These are phyloP conservation scores for Fusarium sp. DNA, from an alignment of 2,329 filamentous ascomycete species.

Conservation along the genomic window DNA sequence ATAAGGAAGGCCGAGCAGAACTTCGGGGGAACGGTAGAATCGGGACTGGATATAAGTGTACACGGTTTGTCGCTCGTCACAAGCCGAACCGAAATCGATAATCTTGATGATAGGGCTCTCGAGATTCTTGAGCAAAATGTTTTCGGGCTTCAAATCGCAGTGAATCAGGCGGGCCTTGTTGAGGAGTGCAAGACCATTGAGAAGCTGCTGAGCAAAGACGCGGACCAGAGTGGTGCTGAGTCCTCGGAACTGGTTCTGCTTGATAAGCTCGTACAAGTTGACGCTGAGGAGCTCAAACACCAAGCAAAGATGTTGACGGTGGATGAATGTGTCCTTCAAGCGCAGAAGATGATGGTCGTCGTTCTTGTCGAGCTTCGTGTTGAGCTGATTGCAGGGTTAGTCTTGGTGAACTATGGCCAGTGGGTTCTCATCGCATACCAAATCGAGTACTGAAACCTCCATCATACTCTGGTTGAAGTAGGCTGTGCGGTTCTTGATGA, in stretches of 20 bases:
- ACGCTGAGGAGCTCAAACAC: slow-evolving; percentile 97
- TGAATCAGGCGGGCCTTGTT: slow-evolving; percentile 98
- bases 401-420: background rate
- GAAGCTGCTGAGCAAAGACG: slow-evolving; percentile 95
- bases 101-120: slow-evolving; percentile 99
- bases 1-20: slow-evolving; percentile 93
- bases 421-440: slow-evolving; percentile 68
- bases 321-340: slow-evolving; percentile 97
- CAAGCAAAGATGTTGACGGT: slow-evolving; percentile 94
- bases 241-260: slow-evolving; percentile 98
- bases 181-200: slow-evolving; percentile 90
- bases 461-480: slow-evolving; percentile 99
- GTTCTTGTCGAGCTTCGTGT: slow-evolving; percentile 99
- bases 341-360: slow-evolving; percentile 96
- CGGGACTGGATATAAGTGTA: slow-evolving; percentile 99
- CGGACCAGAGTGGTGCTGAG: slow-evolving; percentile 96
- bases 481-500: slow-evolving; percentile 98
- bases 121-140: slow-evolving; percentile 96
- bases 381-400: slow-evolving; percentile 71
- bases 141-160: slow-evolving; percentile 98
- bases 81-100: slow-evolving; percentile 98
- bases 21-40: slow-evolving; percentile 97
- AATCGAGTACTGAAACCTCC: slow-evolving; percentile 96
- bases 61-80: slow-evolving; percentile 97
- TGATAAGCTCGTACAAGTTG: slow-evolving; percentile 98